These are phyloP conservation scores for Fusarium humuli DNA, from an alignment of 2,329 filamentous ascomycete genomes.

Conservation along the genomic window DNA sequence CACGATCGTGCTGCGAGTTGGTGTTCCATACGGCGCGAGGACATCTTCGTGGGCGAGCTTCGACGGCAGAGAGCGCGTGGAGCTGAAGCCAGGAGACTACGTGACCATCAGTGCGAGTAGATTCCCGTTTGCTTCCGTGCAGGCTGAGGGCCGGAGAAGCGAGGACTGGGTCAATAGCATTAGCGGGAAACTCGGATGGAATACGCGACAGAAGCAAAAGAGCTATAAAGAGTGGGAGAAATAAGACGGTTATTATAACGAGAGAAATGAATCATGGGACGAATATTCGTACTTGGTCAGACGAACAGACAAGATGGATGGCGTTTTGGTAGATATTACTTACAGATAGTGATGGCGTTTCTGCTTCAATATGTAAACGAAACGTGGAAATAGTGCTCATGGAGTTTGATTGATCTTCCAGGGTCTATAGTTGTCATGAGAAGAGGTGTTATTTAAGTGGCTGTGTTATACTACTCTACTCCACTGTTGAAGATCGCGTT, in stretches of 20 bases:
- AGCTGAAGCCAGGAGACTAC: constrained; percentile 82
- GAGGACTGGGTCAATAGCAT: constrained; percentile 89
- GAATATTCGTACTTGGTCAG: background rate
- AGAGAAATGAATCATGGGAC: background rate
- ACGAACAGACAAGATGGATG: background rate
- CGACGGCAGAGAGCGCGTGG: constrained; percentile 89
- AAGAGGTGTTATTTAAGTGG: background rate
- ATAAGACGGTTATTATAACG: constrained; percentile 24
- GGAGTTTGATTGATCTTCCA: background rate
- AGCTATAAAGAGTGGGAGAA: constrained; percentile 62
- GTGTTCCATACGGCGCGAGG: constrained; percentile 93
- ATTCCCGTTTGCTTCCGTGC: constrained; percentile 83
- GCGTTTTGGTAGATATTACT: constrained; percentile 15
- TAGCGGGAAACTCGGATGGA: constrained; percentile 82
- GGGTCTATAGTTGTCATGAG: background rate
- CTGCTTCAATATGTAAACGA: background rate
- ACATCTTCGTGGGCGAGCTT: constrained; percentile 97
- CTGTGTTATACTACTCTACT: background rate
- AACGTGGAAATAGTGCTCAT: background rate
- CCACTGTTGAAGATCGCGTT: background rate
- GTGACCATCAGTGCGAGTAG: constrained; percentile 84
- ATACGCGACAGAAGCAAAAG: constrained; percentile 82
- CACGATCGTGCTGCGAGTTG: constrained; percentile 91
- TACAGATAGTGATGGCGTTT: background rate
- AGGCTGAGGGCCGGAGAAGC: constrained; percentile 74